Conservation (phyloP, 352 stramenopile genomes). For the Blastocystis sp. region DNA sequence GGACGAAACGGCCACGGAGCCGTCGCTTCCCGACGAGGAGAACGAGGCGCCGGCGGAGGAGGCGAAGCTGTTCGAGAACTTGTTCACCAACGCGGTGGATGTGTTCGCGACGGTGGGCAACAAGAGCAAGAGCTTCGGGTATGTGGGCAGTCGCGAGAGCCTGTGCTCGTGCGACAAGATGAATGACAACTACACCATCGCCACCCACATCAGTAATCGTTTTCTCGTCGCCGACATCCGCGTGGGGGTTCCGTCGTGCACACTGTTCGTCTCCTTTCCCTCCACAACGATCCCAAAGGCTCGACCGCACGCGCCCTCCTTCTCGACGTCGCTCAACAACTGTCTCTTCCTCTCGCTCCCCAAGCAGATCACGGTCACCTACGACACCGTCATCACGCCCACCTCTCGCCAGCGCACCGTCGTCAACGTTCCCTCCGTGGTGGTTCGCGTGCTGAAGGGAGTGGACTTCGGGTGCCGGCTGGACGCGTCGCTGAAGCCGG, state of each 20-base stretch:
- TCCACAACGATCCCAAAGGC: neutral
- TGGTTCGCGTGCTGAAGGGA: slow-evolving; percentile 45
- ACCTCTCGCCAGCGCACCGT: slow-evolving; percentile 21
- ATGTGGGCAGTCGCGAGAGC: slow-evolving; percentile 13
- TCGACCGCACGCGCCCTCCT: neutral
- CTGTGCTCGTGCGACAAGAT: slow-evolving; percentile 24
- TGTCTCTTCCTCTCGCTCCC: slow-evolving; percentile 35
- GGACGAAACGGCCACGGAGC: neutral
- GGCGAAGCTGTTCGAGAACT: neutral
- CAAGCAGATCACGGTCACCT: slow-evolving; percentile 20
- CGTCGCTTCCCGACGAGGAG: neutral
- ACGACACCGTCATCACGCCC: slow-evolving; percentile 58
- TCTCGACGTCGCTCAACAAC: slow-evolving; percentile 9
- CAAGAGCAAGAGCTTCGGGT: slow-evolving; percentile 59
- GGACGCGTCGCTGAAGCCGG: neutral
- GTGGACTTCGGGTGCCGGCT: neutral
- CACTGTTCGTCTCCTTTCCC: slow-evolving; percentile 10
- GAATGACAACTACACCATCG: slow-evolving; percentile 62
- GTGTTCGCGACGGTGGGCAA: slow-evolving; percentile 22
- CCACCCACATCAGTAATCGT: slow-evolving; percentile 27
- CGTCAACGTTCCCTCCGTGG: slow-evolving; percentile 33
- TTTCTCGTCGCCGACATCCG: slow-evolving; percentile 33
- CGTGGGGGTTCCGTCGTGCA: slow-evolving; percentile 17
- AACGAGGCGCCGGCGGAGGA: slow-evolving; percentile 1
- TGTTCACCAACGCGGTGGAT: slow-evolving; percentile 37